Evolutionary conservation across 192 early-diverging fungal species (phyloP).

Genomic region (Powellomyces hirtus): DNA sequence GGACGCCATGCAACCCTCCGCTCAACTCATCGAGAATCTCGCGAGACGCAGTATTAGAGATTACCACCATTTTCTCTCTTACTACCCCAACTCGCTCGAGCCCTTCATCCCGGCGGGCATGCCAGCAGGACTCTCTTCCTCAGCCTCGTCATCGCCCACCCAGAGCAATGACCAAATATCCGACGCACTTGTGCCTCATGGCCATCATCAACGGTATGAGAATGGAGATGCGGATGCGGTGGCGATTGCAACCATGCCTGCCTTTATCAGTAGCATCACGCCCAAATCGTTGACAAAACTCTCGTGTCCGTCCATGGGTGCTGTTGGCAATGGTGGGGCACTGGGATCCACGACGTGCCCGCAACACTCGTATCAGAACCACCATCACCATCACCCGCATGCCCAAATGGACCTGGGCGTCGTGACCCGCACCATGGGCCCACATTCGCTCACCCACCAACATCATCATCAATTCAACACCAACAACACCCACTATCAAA

Average conservation of each 20-base stretch:
- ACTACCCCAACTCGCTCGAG: constrained; percentile 21
- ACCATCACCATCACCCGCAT: neutral
- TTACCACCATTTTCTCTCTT: constrained; percentile 34
- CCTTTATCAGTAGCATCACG: constrained; percentile 19
- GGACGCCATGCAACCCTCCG: constrained; percentile 27
- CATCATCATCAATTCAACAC: neutral
- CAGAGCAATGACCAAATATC: no score
- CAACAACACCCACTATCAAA: neutral
- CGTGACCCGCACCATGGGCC: neutral
- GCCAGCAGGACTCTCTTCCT: neutral
- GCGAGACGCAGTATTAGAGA: constrained; percentile 33
- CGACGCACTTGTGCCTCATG: neutral
- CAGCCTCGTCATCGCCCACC: neutral
- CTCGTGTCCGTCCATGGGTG: neutral
- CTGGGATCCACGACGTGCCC: neutral
- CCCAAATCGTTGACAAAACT: neutral
- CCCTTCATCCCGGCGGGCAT: constrained; percentile 18
- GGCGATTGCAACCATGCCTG: constrained; percentile 1
- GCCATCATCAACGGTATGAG: no score
- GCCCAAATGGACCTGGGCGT: neutral
- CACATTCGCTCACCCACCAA: neutral
- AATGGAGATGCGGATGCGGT: neutral
- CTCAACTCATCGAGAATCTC: constrained; percentile 21
- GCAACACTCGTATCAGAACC: neutral
- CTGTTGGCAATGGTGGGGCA: neutral